Conservation (phyloP, 805 yeast species). For the Naumovozyma castellii region DNA sequence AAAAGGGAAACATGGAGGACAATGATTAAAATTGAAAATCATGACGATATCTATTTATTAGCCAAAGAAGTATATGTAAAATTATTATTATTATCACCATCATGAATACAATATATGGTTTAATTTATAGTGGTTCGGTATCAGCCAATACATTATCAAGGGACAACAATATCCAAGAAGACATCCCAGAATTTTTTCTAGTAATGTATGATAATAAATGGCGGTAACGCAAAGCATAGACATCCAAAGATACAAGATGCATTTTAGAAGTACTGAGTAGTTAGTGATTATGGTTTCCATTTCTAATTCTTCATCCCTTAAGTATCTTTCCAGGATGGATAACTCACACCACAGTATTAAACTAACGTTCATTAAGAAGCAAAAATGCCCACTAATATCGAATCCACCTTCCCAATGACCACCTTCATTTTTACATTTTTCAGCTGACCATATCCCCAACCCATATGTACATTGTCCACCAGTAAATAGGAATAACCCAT, state of each 20-base stretch:
- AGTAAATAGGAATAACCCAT: constrained; percentile 25
- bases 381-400: constrained; percentile 47
- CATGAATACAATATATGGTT: constrained; percentile 2
- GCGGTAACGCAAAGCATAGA: constrained; percentile 56
- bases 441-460: constrained; percentile 24
- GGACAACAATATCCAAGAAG: constrained; percentile 51
- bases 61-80: constrained; percentile 20
- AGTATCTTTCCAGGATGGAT: constrained; percentile 6
- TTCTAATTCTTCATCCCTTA: constrained; percentile 6
- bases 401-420: constrained; percentile 43
- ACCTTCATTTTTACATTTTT: constrained; percentile 21
- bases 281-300: no score
- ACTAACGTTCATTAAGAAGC: constrained; percentile 36
- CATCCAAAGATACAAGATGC: constrained; percentile 43
- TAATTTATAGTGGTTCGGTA: constrained; percentile 12
- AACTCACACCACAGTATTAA: constrained; percentile 34
- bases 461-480: constrained; percentile 29
- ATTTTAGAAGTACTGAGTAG: neutral
- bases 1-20: no score
- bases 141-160: constrained; percentile 33
- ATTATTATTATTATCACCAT: constrained; percentile 9
- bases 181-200: constrained; percentile 67
- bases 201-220: constrained; percentile 68
- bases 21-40: constrained; percentile 6
- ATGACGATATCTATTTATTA: constrained; percentile 20